phyloP scores from a whole-genome alignment of 805 yeast species.

The Yamadazyma kitorensis region DNA sequence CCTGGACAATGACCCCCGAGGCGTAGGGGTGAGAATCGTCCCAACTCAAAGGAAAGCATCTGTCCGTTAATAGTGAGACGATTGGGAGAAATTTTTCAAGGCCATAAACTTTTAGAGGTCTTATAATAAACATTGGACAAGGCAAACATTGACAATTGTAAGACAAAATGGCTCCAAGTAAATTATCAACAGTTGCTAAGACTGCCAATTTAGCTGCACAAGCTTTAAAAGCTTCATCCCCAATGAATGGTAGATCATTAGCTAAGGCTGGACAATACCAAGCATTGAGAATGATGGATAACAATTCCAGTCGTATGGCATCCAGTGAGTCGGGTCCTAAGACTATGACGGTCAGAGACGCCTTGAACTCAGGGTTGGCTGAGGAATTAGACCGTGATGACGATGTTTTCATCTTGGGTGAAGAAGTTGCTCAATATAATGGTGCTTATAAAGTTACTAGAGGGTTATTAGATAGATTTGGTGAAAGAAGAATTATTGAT shows the following conservation, averaged over 20 bases:
- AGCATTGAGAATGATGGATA: conserved; percentile 32
- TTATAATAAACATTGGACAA: too few species aligned
- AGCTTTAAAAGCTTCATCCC: conserved; percentile 27
- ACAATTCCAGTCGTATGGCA: conserved; percentile 33
- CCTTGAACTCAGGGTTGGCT: conserved; percentile 89
- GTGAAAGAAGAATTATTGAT: conserved; percentile 89
- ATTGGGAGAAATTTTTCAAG: too few species aligned
- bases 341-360: conserved; percentile 92
- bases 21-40: conserved; percentile 4
- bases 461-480: conserved; percentile 92
- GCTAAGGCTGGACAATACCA: conserved; percentile 32
- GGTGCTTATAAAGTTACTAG: conserved; percentile 98
- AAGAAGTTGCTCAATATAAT: conserved; percentile 98
- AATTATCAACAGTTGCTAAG: conserved; percentile 30
- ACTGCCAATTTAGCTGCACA: conserved; percentile 41
- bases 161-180: conserved; percentile 6
- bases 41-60: too few species aligned
- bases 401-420: conserved; percentile 94
- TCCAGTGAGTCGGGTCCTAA: conserved; percentile 51
- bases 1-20: conserved; percentile 5
- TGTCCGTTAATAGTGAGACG: too few species aligned
- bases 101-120: too few species aligned
- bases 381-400: conserved; percentile 97
- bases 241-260: conserved; percentile 16
- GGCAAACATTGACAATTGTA: too few species aligned